Evolutionary conservation across 140 eudicot genomes (phyloP), one percentile per base, ranked within the genome.

Genomic region (Bidens hawaiensis): DNA sequence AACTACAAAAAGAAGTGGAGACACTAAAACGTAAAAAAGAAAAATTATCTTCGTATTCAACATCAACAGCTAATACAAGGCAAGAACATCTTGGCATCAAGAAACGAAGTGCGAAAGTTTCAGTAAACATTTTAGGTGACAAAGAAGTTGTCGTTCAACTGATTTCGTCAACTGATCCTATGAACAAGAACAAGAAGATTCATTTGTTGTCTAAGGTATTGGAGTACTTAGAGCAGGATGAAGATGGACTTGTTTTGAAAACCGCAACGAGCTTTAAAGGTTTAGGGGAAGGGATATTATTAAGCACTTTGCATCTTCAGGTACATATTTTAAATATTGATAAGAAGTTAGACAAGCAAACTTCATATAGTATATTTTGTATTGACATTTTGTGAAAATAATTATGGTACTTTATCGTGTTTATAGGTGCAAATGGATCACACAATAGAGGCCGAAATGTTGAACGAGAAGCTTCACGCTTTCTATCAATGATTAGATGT

Each of bases 1-100:
- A 87, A 59, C 74, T 83, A 52, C 89, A 78, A 72, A 78, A 74
- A 48, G 95, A 87, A 73, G 76, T 83, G 46, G 77, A 79, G 62
- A 45, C 38, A 31, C 46, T 87, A 6, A 46, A 7, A 8, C 64
- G 53, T 18, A 81, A 76, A 74, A 83, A 81, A 21, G 80, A 81
- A 71, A 65, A 69, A 17, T 67, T 87, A 23, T 48, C 34, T 3
- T 58, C 74, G 36, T 57, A 6, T 57, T 56, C 62, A 25, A 55
- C 78, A 41, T 34, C 75, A 8, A 62, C 14, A 1, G 27, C 14
- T 10, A 51, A 17, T 25, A 64, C 62, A 0, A 65, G 14, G 12
- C 47, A 49, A 41, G 51, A 34, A 17, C 16, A 28, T 36, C 43
- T 18, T 15, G 57, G 16, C 25, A 60, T 58, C 46, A 70, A 73